Evolutionary conservation across 148 eudicot genomes (phyloP).

Genomic region (Pharnaceum exiguum): DNA sequence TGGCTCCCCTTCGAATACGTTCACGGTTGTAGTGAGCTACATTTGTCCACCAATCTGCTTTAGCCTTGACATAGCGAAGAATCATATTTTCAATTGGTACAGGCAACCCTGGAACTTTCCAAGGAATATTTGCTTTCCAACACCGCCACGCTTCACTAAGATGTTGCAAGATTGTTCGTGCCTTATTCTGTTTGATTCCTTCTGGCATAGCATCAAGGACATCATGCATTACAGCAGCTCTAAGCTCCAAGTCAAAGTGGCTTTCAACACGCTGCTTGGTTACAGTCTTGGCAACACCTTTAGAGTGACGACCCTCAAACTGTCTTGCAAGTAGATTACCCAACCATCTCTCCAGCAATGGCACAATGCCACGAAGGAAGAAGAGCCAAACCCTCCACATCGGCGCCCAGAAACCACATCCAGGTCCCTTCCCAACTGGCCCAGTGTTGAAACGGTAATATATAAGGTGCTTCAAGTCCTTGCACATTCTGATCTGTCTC

Average conservation of each 20-base stretch:
- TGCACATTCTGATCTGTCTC: slow-evolving; percentile 98
- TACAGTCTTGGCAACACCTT: slow-evolving; percentile 99
- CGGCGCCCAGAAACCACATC: slow-evolving; percentile 99
- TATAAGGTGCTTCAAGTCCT: slow-evolving; percentile 94
- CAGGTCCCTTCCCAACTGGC: slow-evolving; percentile 99
- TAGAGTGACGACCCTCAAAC: slow-evolving; percentile 98
- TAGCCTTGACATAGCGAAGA: slow-evolving; percentile 97
- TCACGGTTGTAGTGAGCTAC: slow-evolving; percentile 99
- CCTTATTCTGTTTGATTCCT: slow-evolving; percentile 95
- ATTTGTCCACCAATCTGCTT: slow-evolving; percentile 99
- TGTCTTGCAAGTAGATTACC: slow-evolving; percentile 96
- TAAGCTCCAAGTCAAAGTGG: slow-evolving; percentile 98
- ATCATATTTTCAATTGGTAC: slow-evolving; percentile 99
- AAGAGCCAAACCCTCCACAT: slow-evolving; percentile 99
- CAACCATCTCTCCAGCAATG: slow-evolving; percentile 93
- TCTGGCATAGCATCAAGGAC: slow-evolving; percentile 99
- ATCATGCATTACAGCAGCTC: slow-evolving; percentile 99
- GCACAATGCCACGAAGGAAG: slow-evolving; percentile 98
- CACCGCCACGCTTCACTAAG: slow-evolving; percentile 99
- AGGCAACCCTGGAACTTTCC: slow-evolving; percentile 99
- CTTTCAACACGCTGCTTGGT: slow-evolving; percentile 99
- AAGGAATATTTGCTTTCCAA: slow-evolving; percentile 99
- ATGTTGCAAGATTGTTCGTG: slow-evolving; percentile 98
- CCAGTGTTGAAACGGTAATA: slow-evolving; percentile 98
- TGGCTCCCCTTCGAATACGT: slow-evolving; percentile 98